Evolutionary conservation across 495 filamentous ascomycete species (phyloP).

Genomic region (Penicillium waksmanii): DNA sequence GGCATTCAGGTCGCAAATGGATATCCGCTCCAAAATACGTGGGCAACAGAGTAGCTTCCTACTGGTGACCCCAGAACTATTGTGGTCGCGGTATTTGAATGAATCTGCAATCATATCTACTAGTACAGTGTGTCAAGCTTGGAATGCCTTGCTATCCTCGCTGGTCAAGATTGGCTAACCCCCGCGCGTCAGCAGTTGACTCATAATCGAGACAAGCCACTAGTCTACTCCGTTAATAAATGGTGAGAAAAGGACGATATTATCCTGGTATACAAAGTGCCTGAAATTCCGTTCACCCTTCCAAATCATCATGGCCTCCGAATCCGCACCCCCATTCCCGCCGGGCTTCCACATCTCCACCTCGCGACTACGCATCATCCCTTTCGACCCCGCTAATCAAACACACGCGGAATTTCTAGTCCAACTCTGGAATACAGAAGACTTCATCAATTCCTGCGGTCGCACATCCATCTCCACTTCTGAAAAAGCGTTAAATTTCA

Average conservation of each 20-base stretch:
- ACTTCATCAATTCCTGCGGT: slow-evolving; percentile 31
- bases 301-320: not conserved
- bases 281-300: not conserved
- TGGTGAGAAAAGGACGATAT: not conserved
- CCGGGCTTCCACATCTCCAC: slow-evolving; percentile 34
- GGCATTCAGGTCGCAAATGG: too few relatives aligned
- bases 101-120: too few relatives aligned
- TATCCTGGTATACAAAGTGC: not conserved
- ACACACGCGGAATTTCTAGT: slow-evolving; percentile 41
- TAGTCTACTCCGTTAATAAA: too few relatives aligned
- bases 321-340: slow-evolving; percentile 15
- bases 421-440: slow-evolving; percentile 39
- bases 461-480: slow-evolving; percentile 25
- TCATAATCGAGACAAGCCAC: too few relatives aligned
- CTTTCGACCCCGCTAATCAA: slow-evolving; percentile 30
- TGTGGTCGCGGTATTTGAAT: too few relatives aligned
- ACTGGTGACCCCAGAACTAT: too few relatives aligned
- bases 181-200: too few relatives aligned
- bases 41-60: too few relatives aligned
- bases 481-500: slow-evolving; percentile 25
- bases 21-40: too few relatives aligned
- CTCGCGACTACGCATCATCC: slow-evolving; percentile 36
- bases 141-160: too few relatives aligned
- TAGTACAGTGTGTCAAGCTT: too few relatives aligned
- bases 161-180: too few relatives aligned